Evolutionary conservation across 2,329 filamentous ascomycete species (phyloP).

Genomic region (Talaromyces albobiverticillius): DNA sequence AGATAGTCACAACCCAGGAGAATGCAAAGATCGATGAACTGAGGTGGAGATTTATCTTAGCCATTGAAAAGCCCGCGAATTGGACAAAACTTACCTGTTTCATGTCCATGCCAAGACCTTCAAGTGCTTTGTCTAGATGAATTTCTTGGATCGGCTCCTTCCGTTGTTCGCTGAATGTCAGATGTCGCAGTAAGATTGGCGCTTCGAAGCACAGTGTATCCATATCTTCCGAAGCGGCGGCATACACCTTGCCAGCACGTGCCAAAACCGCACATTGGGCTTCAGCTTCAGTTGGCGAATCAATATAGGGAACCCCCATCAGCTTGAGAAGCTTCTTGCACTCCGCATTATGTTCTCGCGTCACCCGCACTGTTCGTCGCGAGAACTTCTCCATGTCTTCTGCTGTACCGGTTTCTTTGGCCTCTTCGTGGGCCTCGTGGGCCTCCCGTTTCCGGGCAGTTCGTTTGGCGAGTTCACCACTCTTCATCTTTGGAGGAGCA

Average conservation of each 20-base stretch:
- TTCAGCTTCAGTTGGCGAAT: conserved; percentile 95
- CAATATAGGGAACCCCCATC: conserved; percentile 94
- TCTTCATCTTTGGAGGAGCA: conserved; percentile 94
- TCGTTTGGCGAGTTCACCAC: conserved; percentile 91
- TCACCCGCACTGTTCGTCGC: conserved; percentile 85
- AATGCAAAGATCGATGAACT: conserved; percentile 98
- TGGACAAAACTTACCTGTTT: conserved; percentile 60
- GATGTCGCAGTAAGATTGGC: conserved; percentile 83
- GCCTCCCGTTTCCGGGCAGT: conserved; percentile 94
- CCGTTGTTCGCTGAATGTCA: conserved; percentile 95
- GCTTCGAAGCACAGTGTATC: conserved; percentile 95
- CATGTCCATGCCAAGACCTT: conserved; percentile 83
- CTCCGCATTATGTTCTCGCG: conserved; percentile 93
- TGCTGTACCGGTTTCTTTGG: conserved; percentile 93
- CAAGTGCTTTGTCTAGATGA: conserved; percentile 78
- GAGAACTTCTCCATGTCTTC: conserved; percentile 99
- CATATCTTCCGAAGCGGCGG: conserved; percentile 97
- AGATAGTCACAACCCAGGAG: conserved; percentile 96
- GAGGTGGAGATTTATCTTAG: not conserved
- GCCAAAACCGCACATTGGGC: conserved; percentile 92
- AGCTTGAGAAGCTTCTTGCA: conserved; percentile 86
- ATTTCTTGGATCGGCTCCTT: conserved; percentile 99
- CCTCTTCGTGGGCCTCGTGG: conserved; percentile 84
- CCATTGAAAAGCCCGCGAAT: not conserved
- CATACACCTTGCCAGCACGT: conserved; percentile 89